Base-by-base conservation (phyloP, 1,284 basidiomycete genomes). In the Boletus smithii region DNA sequence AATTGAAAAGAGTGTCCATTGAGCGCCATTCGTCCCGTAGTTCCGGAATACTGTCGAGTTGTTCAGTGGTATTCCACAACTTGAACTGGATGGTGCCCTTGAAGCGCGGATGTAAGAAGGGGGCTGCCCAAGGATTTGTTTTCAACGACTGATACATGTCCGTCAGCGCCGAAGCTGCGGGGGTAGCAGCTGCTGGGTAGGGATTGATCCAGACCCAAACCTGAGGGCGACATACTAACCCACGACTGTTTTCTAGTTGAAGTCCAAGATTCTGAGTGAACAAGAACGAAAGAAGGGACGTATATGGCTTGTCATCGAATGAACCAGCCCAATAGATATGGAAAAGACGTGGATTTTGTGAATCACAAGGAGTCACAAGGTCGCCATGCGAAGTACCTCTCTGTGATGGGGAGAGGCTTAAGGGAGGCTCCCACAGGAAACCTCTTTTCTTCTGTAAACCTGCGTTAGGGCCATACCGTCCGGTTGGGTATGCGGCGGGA, bases 171-270 rank as follows among this genome's bases (percentile, higher is more conserved):
- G 73, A 73, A 16, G 79, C 79, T 55, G 88, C 85, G 8, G 84
- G 86, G 1, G 87, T 75, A 4, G 82, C 73, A 10, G 78, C 76
- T 59, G 68, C 86, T 58, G 68, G 83, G 61, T 87, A 88, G 61
- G 68, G 88, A 57, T 90, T 91, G 65, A 92, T 88, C 90, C 90
- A 91, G 45, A 91, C 71, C 88, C 88, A 91, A 57, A 91, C 81
- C 57, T 85, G 78, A 0, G 85, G 81, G 20, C 81, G 73, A 59
- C 85, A 88, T 8, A 75, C 68, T 11, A 68, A 26, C 24, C 8
- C 24, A 26, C 24, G 64, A 18, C 62, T 61, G 41, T 60, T 61
- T 46, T 69, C 62, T 20, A 73, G 62, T 56, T 84, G 73, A 18
- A 88, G 70, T 10, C 77, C 80, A n/a, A 83, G 68, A 56, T 85